Evolutionary conservation across 2,329 filamentous ascomycete species (phyloP), one percentile per base, ranked within the genome.

Genomic region (Alternaria sp.): DNA sequence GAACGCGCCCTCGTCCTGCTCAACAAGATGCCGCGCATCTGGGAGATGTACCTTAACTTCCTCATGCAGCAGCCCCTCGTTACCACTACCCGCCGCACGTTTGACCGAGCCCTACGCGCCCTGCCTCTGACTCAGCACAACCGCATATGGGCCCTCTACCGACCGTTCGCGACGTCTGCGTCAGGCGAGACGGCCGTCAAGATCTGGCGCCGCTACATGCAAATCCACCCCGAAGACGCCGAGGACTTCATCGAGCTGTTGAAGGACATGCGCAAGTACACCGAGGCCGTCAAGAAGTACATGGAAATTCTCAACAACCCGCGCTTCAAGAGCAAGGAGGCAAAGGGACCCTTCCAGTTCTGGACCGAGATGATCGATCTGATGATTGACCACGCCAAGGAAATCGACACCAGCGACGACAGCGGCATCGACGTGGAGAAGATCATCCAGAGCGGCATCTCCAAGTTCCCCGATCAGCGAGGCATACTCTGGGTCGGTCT

Each of bases 311-410:
- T 99, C 73, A 94, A 98, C 83, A 94, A 97, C 73, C 88, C 92
- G 4, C 90, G 90, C 37, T 98, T 99, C 81, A 88, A 89, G 77
- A 98, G 95, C 82, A 97, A 96, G 81, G 90, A 96, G 70, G 92
- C 92, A 63, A 97, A 97, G 81, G 95, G 96, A 1, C 93, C 95
- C 66, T 99, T 97, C 78, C 94, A 99, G 80, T 86, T 99, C 53
- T 99, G 96, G 96, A 96, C 89, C 67, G 96, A 99, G 79, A 96
- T 99, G 93, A 90, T 98, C 37, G 96, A 99, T 75, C 80, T 98
- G 68, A 85, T 99, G 49, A 96, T 99, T 46, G 92, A 92, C 63
- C 93, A 97, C 78, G 96, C 96, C 5, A 91, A 90, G 72, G 89
- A 96, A 45, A 89, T 99, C 53, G 89, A 96, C 73, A 92, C 93